Base-by-base conservation (phyloP, 108 stramenopile genomes). In the Tribonema minus region DNA sequence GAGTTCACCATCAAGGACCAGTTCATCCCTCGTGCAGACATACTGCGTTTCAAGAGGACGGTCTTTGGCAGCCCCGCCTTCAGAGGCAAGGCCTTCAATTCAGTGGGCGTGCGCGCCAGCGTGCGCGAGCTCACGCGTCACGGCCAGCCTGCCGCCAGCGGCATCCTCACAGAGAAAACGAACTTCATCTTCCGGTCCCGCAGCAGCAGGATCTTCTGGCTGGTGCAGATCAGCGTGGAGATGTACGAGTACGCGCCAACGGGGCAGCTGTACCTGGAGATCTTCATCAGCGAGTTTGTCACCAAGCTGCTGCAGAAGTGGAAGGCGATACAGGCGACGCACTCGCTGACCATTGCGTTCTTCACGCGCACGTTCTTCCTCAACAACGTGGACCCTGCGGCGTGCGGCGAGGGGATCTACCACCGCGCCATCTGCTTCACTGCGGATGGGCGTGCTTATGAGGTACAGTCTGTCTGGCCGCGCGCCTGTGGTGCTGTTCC, bases 221-320 rank as follows among this genome's bases (percentile, higher is more conserved):
- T 97, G 26, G 95, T 99, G 15, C 98, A 99, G 77, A 88, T 99
- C 62, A 88, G 89, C 25, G 81, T 82, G 7, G 98, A 99, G 84
- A 98, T 97, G 96, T 99, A 94, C 92, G 96, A 99, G 36, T 95
- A 91, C 77, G 75, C 92, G 2, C 90, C 90, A 87, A 89, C 32
- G 88, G 90, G 82, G 82, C 88, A 62, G 27, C 32, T 84, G 35
- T 88, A 82, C 68, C 70, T 78, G 76, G 82, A 80, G 70, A 82
- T 78, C 36, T 85, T 85, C 36, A 33, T 86, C 0, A 0, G 32
- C 0, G 39, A 67, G 30, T 86, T 86, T 76, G 84, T 80, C 25
- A 27, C 37, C 2, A 33, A 74, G 67, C 25, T 82, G 26, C 15
- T 85, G 15, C 82, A 83, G 20, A 82, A 60, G 31, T 86, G 86